Percentiles rank a stretch among this genome's conserved stretches.
phyloP scores from a whole-genome alignment of 805 yeast species.

The Alloascoidea africana region DNA sequence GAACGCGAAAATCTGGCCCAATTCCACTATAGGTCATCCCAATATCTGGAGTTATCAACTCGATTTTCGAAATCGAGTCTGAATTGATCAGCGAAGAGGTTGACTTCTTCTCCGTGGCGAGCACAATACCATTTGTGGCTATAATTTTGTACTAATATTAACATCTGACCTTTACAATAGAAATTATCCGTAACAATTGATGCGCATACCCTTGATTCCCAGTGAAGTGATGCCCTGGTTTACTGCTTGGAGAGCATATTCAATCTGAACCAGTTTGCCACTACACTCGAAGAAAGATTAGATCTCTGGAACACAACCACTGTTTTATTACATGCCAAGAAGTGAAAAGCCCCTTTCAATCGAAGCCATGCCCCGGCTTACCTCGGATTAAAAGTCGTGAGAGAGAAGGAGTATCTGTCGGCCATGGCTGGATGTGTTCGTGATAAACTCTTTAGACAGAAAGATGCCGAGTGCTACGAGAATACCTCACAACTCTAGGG shows the following conservation, averaged over 20 bases:
- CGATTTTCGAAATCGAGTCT: conserved; percentile 66
- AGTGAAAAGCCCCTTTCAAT: conserved; percentile 1
- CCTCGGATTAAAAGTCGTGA: conserved; percentile 96
- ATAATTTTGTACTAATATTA: too few relatives aligned
- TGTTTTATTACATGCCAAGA: conserved; percentile 3
- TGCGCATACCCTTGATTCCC: conserved; percentile 49
- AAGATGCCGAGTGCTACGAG: too few relatives aligned
- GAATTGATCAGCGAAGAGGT: conserved; percentile 62
- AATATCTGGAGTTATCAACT: conserved; percentile 80
- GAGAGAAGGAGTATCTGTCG: conserved; percentile 93
- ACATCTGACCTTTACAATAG: too few relatives aligned
- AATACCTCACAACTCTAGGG: too few relatives aligned
- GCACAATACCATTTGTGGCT: conserved; percentile 90
- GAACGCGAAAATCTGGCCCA: conserved; percentile 97
- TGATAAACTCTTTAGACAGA: too few relatives aligned
- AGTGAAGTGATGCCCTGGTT: conserved; percentile 95
- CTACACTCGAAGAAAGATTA: too few relatives aligned
- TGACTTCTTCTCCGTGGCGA: conserved; percentile 92
- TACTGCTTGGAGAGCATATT: conserved; percentile 93
- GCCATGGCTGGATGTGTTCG: conserved; percentile 82
- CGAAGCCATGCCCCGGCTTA: conserved; percentile 22
- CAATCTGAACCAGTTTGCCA: conserved; percentile 95
- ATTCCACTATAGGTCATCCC: conserved; percentile 96
- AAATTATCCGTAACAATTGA: neutral
- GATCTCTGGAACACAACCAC: conserved; percentile 2